Evolutionary conservation across 2,329 filamentous ascomycete genomes (phyloP).

Genomic region (Emergomyces africanus): DNA sequence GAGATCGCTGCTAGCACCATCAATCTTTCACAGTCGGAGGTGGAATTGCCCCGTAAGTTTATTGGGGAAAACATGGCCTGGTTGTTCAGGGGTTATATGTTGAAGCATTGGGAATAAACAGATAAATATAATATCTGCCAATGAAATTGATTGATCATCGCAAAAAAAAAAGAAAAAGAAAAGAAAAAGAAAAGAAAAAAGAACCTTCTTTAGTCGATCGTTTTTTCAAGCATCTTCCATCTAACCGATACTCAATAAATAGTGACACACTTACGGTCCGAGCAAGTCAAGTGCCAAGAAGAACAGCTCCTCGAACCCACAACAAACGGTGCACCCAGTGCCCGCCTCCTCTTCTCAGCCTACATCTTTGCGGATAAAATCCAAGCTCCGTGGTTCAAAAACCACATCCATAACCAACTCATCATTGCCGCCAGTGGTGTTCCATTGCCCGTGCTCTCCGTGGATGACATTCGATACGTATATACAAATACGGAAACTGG

Average conservation of each 20-base stretch:
- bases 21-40: background rate
- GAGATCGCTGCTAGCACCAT: background rate
- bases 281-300: background rate
- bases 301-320: background rate
- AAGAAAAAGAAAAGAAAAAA: background rate
- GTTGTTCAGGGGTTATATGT: background rate
- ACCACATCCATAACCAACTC: background rate
- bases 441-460: background rate
- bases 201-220: background rate
- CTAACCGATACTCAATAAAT: background rate
- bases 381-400: conserved; percentile 2
- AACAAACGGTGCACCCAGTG: background rate
- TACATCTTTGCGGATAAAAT: conserved; percentile 1
- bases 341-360: conserved; percentile 1
- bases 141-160: no score
- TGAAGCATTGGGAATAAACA: background rate
- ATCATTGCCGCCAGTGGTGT: background rate
- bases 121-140: no score
- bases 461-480: background rate
- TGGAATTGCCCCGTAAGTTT: background rate
- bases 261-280: background rate
- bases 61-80: background rate
- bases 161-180: background rate
- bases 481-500: background rate
- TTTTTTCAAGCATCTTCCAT: background rate